A percentile compares a stretch with the other conserved stretches of the same genome.
Evolutionary conservation across 768 basidiomycete genomes (phyloP).

Genomic region (Russula virescens): DNA sequence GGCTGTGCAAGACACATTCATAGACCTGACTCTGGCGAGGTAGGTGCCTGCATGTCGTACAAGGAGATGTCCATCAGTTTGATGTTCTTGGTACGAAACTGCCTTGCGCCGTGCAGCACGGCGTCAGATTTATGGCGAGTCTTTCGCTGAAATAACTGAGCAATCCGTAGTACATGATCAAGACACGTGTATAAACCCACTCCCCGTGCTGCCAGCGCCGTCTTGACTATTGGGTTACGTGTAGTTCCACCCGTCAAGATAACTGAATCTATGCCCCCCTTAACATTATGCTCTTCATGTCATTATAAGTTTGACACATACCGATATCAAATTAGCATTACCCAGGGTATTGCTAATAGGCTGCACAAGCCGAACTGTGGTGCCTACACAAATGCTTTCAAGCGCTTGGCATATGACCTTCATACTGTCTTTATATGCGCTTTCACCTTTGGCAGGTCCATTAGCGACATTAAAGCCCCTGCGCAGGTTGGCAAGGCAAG

Average conservation of each 20-base stretch:
- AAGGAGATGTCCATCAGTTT: conserved; percentile 68
- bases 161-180: neutral
- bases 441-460: conserved; percentile 57
- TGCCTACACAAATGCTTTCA: conserved; percentile 64
- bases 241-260: conserved; percentile 91
- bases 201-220: conserved; percentile 73
- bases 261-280: conserved; percentile 80
- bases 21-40: conserved; percentile 50
- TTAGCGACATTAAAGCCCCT: neutral
- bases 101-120: conserved; percentile 86
- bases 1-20: conserved; percentile 33
- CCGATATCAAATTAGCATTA: conserved; percentile 60
- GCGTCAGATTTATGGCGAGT: conserved; percentile 92
- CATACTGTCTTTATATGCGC: conserved; percentile 73
- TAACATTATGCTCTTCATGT: conserved; percentile 7
- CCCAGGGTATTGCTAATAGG: conserved; percentile 73
- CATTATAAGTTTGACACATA: conserved; percentile 31
- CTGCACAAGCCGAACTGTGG: conserved; percentile 54
- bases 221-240: conserved; percentile 87
- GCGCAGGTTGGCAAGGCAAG: neutral
- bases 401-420: conserved; percentile 75
- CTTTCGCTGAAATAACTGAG: conserved; percentile 46
- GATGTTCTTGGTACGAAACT: conserved; percentile 94
- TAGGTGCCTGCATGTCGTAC: conserved; percentile 78
- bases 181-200: conserved; percentile 34